Evolutionary conservation across 805 yeast species (phyloP), one percentile per base, ranked within the genome.

Genomic region (Lipomyces starkeyi): DNA sequence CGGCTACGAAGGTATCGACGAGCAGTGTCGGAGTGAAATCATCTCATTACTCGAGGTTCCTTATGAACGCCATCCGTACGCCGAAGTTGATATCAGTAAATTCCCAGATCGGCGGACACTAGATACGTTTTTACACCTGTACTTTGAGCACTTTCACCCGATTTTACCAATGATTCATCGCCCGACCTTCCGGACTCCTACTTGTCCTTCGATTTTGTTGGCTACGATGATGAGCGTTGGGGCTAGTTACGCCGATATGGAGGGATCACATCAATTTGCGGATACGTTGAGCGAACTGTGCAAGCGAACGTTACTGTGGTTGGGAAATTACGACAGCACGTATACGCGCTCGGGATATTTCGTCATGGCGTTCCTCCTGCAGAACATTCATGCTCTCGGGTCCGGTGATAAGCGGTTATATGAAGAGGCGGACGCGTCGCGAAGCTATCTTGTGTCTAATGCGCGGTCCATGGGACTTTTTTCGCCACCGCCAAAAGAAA

Each of bases 311-410:
- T 56, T 73, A 20, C 53, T 59, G 34, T 72, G 72, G 73, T 62
- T 66, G 59, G 60, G 64, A 14, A 65, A 65, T 7, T 37, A 63
- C 27, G 74, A 70, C 56, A 49, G 60, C 47, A 53, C 62, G 20
- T 65, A 62, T 58, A 52, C 68, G 40, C 62, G 74, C n/a, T 63
- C 74, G 27, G 72, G 63, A 11, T 61, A 63, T 43, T 70, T 70
- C 59, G 64, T 73, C 14, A 61, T 62, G 34, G 69, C 74, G 3
- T 68, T 69, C 66, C 62, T 66, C 17, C 67, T 73, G 17, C 71
- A 70, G 61, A 61, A 66, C 22, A 71, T 73, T n/a, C 73, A 66
- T 55, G 72, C 71, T 13, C 59, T 72, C n/a, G 74, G 73, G 3
- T 70, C 74, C 13, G 74, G 74, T 7, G 65, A 69, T 59, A 71